A percentile compares a stretch with the other conserved stretches of the same genome.
Conservation (phyloP, 345 rosid genomes). For the Arabis alpina region DNA sequence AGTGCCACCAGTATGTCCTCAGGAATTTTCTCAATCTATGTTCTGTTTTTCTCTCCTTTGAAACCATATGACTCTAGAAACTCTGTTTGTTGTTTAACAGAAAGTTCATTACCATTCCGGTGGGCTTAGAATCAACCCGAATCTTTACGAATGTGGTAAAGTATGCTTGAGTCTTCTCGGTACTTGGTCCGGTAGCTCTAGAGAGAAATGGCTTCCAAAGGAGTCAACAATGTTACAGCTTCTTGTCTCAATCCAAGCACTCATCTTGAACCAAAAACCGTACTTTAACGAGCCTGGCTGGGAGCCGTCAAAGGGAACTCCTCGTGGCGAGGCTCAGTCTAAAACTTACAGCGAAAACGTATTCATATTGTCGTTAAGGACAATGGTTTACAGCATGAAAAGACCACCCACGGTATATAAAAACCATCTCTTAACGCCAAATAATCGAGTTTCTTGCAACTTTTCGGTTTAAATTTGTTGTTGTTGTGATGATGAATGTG, state of each 20-base stretch:
- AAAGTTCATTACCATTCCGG: constrained; percentile 75
- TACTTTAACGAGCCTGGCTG: constrained; percentile 91
- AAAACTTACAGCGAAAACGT: constrained; percentile 64
- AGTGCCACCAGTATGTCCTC: constrained; percentile 75
- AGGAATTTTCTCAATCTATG: constrained; percentile 8
- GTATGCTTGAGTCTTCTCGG: constrained; percentile 96
- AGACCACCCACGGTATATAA: constrained; percentile 71
- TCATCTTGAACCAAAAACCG: constrained; percentile 89
- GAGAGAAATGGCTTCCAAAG: constrained; percentile 89
- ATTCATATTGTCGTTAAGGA: constrained; percentile 65
- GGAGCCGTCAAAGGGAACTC: constrained; percentile 48
- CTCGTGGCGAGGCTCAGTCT: constrained; percentile 57
- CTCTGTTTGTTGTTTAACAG: constrained; percentile 48
- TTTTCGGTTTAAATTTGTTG: constrained; percentile 12
- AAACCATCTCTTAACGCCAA: neutral
- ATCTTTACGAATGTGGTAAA: constrained; percentile 71
- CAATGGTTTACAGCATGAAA: constrained; percentile 74
- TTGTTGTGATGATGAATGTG: constrained; percentile 27
- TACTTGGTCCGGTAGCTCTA: constrained; percentile 74
- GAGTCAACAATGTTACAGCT: constrained; percentile 86
- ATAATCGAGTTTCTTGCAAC: neutral
- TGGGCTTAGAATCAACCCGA: constrained; percentile 89
- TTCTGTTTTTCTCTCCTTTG: neutral
- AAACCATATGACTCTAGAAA: neutral
- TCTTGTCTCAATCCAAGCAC: constrained; percentile 90